These are phyloP conservation scores for Allomyces macrogynus DNA, from an alignment of 192 early-diverging fungal genomes.

Conservation along the genomic window DNA sequence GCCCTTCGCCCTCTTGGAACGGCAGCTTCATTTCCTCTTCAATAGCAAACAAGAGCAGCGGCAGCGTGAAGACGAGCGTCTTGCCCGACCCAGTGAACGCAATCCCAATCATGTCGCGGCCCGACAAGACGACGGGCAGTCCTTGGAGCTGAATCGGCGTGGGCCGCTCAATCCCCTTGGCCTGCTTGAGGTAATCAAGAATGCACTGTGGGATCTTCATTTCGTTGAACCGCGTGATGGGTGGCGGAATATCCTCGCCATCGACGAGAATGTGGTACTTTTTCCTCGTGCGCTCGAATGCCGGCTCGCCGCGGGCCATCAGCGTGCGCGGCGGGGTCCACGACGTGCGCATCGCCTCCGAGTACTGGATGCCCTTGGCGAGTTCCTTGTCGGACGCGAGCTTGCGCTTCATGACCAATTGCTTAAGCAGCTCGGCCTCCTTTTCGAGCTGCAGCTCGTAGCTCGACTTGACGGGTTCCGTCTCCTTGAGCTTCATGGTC, in stretches of 20 bases:
- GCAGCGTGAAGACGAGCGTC: constrained; percentile 82
- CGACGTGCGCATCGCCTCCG: constrained; percentile 60
- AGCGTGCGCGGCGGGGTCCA: constrained; percentile 67
- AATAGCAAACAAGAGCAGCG: constrained; percentile 78
- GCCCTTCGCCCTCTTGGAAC: constrained; percentile 65
- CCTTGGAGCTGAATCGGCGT: constrained; percentile 96
- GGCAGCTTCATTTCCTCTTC: constrained; percentile 78
- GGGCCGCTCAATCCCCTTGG: constrained; percentile 65
- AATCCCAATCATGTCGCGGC: constrained; percentile 95
- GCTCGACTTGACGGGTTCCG: constrained; percentile 39
- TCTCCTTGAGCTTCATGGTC: background rate
- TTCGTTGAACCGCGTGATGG: constrained; percentile 56
- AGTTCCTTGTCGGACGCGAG: constrained; percentile 69
- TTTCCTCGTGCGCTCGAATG: constrained; percentile 36
- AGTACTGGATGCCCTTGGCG: constrained; percentile 70
- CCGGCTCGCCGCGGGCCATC: constrained; percentile 26
- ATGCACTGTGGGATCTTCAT: constrained; percentile 74
- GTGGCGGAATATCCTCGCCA: constrained; percentile 66
- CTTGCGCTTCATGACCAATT: constrained; percentile 9
- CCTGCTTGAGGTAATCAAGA: constrained; percentile 44
- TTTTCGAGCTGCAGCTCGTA: constrained; percentile 63
- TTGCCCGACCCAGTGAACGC: constrained; percentile 97
- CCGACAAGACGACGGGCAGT: constrained; percentile 71
- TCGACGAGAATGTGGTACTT: constrained; percentile 79
- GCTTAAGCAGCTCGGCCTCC: constrained; percentile 60